Evolutionary conservation across 768 basidiomycete genomes (phyloP), one percentile per base, ranked within the genome.

Genomic region (Naganishia randhawae): DNA sequence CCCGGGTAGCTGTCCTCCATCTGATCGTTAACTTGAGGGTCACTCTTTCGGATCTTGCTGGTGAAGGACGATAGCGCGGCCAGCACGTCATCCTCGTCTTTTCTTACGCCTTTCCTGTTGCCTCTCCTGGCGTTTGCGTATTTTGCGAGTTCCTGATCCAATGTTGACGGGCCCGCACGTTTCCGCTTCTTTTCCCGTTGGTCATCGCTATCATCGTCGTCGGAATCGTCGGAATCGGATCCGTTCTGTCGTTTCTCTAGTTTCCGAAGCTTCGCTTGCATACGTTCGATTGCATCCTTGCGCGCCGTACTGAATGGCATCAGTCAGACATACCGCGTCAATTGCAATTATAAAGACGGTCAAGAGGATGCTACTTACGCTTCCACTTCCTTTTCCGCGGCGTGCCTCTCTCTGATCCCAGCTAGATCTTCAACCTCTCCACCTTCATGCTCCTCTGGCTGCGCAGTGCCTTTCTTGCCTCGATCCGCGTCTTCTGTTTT

Each of bases 211-310:
- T 89, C 89, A 50, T 85, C 87, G 29, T 83, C 84, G 8, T 31
- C 31, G 16, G 53, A 39, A 7, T 75, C 72, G 31, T 82, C 82
- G 37, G 71, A 68, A 9, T 69, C 71, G 7, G 69, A 70, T 1
- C 83, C 85, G 31, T 83, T 84, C 10, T 84, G 85, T 50, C 83
- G 84, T 69, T 87, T 86, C 32, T 86, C 83, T 8, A 95, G 85
- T 70, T 85, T 88, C 29, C 90, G 88, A 65, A 97, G 89, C 51
- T 92, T 89, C 8, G 86, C 86, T 78, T 97, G 91, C 87, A 97
- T 90, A 14, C 71, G 68, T 41, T 76, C 74, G 64, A 81, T 81
- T 57, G 77, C 78, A 32, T 73, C 76, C 68, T 76, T 72, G 25
- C 89, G 88, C 13, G 84, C 80, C 29, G 17, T 57, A 2, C 48